Evolutionary conservation across 257 asterid species (phyloP), one percentile per base, ranked within the genome.

Genomic region (Penstemon barbatus): DNA sequence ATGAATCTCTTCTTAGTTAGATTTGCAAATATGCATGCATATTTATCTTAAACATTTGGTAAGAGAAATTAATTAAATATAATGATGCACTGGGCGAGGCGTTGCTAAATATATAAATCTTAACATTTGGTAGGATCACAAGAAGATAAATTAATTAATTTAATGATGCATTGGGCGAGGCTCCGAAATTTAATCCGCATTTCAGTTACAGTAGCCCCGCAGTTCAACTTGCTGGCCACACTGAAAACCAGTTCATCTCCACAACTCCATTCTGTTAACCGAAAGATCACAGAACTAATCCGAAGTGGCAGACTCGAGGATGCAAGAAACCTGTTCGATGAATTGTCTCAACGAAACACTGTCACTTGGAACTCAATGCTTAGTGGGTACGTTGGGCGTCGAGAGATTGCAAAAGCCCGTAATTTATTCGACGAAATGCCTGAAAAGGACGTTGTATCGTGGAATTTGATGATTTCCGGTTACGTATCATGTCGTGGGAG

Each of bases 311-410:
- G 74, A 9, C 74, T 84, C 41, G 78, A 84, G 11, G 93, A 89
- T 40, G 98, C 97, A 0, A 71, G 95, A 64, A 61, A 56, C 46
- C 64, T 83, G 25, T 92, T 92, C 71, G 83, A 86, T 60, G 39
- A 71, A 42, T 41, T 81, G 74, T 61, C 61, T 13, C 67, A 72
- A 25, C 66, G 91, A 74, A 87, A 86, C 60, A 83, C 83, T 33
- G 80, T 87, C 59, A 87, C 98, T 0, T 92, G 97, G 97, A 92
- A 92, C 74, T 83, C 95, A 18, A 84, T 89, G 92, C 79, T 92
- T 44, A 81, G 79, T 6, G 98, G 95, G 4, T 84, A 82, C 37
- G 86, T 86, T 5, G 81, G 62, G 42, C 66, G 79, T n/a, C 75
- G 83, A 3, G 83, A 87, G 69, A 83, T 87, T 57, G 77, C 76